Base-by-base conservation (phyloP, 2,329 filamentous ascomycete species). In the Clarireedia homoeocarpa region DNA sequence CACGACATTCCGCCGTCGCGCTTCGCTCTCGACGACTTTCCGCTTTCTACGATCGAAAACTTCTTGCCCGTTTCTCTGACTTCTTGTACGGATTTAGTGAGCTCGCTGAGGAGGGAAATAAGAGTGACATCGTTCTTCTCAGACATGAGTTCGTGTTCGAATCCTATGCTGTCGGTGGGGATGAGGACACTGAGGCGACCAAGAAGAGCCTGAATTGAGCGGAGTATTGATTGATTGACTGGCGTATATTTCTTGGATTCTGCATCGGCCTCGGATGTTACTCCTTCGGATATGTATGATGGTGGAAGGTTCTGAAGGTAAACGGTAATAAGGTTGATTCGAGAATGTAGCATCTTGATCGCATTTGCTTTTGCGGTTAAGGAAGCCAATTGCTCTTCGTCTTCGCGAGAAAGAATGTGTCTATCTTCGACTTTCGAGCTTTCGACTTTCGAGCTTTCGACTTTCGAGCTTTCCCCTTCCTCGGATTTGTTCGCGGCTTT, bases 331-430 rank as follows among this genome's bases (percentile, higher is more conserved):
- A 92, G 79, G 46, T 81, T 78, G 63, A 94, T 82, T 50, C 89
- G 83, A 6, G 85, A 82, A 66, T 92, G 85, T 27, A 99, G 82
- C 84, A 96, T 96, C 73, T 91, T 92, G 67, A 96, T 86, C 26
- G 94, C 91, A 71, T 96, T 97, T 60, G 87, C 82, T 66, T 95
- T 96, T 59, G 91, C 88, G 27, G 86, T 94, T 23, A 99, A 82
- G 15, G 81, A 75, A 26, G 81, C 76, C 55, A 85, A 76, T 67
- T 80, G 75, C 69, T 85, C 82, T 54, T 84, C 78, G 59, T 85
- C 82, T 59, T 82, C 81, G 17, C 74, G 71, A 0, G 77, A 78
- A n/a, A 85, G 72, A 68, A 84, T 77, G 39, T 73, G 71, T 60
- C 80, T 75, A 15, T 76, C 71, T 48, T 78, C 76, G 7, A 77